Conservation (phyloP, 2,329 filamentous ascomycete species). For the Xylariaceae sp. region DNA sequence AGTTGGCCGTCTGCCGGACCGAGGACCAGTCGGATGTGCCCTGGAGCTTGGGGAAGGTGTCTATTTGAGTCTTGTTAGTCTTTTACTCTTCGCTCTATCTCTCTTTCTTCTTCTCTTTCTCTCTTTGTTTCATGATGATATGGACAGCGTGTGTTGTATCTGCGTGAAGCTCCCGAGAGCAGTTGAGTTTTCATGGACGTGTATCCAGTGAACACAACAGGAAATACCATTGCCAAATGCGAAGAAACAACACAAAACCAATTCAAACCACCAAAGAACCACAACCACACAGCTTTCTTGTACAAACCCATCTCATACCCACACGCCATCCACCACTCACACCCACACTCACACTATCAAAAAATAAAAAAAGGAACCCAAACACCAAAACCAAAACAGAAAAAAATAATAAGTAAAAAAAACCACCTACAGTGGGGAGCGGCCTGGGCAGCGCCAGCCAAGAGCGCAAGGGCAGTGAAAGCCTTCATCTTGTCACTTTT, state of each 20-base stretch:
- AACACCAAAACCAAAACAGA: neutral
- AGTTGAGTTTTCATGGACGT: no score
- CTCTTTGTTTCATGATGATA: neutral
- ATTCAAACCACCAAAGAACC: no score
- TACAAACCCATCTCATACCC: no score
- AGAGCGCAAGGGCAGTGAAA: conserved; percentile 16
- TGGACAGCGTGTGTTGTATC: no score
- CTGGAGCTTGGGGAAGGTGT: conserved; percentile 29
- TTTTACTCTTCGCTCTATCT: neutral
- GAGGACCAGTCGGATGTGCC: conserved; percentile 28
- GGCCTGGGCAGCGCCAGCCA: conserved; percentile 19
- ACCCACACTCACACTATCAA: no score
- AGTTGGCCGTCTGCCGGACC: conserved; percentile 39
- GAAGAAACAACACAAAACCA: no score
- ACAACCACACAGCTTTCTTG: no score
- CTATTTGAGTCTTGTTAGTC: conserved; percentile 9
- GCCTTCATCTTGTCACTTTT: conserved; percentile 24
- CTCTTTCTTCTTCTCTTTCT: neutral
- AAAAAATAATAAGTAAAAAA: neutral
- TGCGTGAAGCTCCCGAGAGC: no score
- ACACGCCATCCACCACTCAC: no score
- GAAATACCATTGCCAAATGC: no score
- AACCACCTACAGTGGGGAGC: conserved; percentile 28
- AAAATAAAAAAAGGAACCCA: neutral
- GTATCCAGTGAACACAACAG: no score